phyloP scores from a whole-genome alignment of 306 rosid species.

The Sindora glabra region DNA sequence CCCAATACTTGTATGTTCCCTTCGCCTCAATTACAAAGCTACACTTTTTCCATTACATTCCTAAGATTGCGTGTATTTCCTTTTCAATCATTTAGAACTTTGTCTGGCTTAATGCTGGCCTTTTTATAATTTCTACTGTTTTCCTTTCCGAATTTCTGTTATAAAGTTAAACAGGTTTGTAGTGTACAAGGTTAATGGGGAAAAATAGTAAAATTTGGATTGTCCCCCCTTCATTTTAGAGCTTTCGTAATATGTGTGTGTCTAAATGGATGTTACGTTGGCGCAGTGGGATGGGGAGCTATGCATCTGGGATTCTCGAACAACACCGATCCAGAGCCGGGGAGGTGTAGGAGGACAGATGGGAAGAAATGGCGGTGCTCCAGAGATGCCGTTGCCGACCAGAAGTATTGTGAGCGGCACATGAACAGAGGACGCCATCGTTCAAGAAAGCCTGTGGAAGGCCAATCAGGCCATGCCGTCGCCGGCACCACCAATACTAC shows the following conservation, averaged over 20 bases:
- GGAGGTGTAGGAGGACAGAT: conserved; percentile 97
- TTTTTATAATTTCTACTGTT: neutral
- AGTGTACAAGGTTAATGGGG: neutral
- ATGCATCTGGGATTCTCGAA: conserved; percentile 85
- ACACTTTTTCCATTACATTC: neutral
- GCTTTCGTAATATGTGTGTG: too few relatives aligned
- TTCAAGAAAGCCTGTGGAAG: conserved; percentile 99
- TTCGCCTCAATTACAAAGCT: neutral
- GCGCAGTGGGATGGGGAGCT: conserved; percentile 85
- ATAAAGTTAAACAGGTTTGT: neutral
- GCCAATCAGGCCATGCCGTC: conserved; percentile 70
- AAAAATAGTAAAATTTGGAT: too few relatives aligned
- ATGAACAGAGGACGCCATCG: conserved; percentile 98
- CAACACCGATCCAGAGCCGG: conserved; percentile 97
- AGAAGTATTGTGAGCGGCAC: conserved; percentile 90
- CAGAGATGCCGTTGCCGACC: conserved; percentile 88
- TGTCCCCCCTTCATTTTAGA: too few relatives aligned
- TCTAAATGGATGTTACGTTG: neutral
- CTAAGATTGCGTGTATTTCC: too few relatives aligned
- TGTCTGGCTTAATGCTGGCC: too few relatives aligned
- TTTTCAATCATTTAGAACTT: neutral
- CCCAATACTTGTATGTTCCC: conserved; percentile 51
- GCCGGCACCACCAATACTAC: conserved; percentile 28
- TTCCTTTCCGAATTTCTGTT: too few relatives aligned
- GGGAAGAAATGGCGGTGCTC: conserved; percentile 99